Conservation (phyloP, 169 alveolate genomes). For the Plasmodium coatneyi region DNA sequence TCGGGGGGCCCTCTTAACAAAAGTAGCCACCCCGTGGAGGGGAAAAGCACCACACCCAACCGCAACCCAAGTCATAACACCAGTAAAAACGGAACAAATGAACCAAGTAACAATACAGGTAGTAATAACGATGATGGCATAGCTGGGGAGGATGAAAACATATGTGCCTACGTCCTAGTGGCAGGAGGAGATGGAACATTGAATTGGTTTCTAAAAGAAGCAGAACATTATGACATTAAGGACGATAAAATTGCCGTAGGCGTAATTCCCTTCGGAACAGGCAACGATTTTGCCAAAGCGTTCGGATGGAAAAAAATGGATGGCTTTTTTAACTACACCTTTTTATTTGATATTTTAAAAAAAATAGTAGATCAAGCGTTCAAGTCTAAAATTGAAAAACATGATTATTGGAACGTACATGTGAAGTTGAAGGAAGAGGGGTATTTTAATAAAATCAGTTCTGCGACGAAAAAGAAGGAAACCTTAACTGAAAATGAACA, state of each 20-base stretch:
- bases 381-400: conserved; percentile 84
- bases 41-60: neutral
- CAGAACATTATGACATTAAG: conserved; percentile 85
- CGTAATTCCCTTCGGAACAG: conserved; percentile 96
- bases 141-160: conserved; percentile 10
- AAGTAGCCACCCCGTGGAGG: neutral
- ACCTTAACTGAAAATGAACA: conserved; percentile 58
- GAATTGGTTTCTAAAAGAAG: conserved; percentile 92
- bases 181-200: conserved; percentile 98
- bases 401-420: conserved; percentile 93
- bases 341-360: conserved; percentile 86
- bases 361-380: conserved; percentile 82
- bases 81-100: neutral
- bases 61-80: neutral
- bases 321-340: conserved; percentile 84
- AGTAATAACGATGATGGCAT: neutral
- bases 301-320: conserved; percentile 90
- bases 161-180: conserved; percentile 78
- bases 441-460: conserved; percentile 85
- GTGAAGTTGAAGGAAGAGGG: conserved; percentile 90
- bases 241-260: conserved; percentile 86
- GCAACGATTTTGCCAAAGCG: conserved; percentile 95
- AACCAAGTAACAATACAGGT: neutral
- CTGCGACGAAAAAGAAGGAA: conserved; percentile 82
- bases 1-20: neutral